Percentiles rank a stretch among this genome's conserved stretches.
phyloP scores from a whole-genome alignment of 257 asterid genomes.

The Solanum virginianum region DNA sequence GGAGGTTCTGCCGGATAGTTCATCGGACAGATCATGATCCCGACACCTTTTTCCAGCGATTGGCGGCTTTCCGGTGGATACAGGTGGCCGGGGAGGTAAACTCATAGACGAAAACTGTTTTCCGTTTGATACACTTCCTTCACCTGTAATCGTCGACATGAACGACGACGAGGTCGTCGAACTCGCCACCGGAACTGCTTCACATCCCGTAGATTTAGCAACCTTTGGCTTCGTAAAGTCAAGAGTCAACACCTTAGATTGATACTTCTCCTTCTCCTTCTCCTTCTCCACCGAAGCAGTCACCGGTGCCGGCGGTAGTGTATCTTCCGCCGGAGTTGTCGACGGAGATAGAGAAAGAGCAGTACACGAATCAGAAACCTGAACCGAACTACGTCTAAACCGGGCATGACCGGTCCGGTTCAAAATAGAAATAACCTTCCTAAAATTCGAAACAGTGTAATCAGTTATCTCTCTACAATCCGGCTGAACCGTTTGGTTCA shows the following conservation, averaged over 20 bases:
- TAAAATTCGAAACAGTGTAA: slow-evolving; percentile 57
- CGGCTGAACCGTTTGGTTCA: slow-evolving; percentile 1
- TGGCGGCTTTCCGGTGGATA: slow-evolving; percentile 59
- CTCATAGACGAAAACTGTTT: slow-evolving; percentile 33
- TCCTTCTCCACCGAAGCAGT: neutral
- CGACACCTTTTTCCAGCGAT: slow-evolving; percentile 53
- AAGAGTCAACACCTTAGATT: slow-evolving; percentile 26
- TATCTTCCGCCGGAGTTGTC: neutral
- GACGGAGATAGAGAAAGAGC: neutral
- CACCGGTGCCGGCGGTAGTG: slow-evolving; percentile 3
- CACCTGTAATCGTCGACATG: slow-evolving; percentile 63
- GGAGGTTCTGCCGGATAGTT: slow-evolving; percentile 40
- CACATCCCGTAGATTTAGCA: neutral
- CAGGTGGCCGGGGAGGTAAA: slow-evolving; percentile 18
- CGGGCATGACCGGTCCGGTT: slow-evolving; percentile 80
- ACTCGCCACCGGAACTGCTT: neutral
- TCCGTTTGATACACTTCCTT: slow-evolving; percentile 74
- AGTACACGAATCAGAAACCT: slow-evolving; percentile 8
- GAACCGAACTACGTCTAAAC: slow-evolving; percentile 59
- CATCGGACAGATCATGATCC: slow-evolving; percentile 45
- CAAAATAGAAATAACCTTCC: slow-evolving; percentile 26
- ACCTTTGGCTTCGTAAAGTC: slow-evolving; percentile 33
- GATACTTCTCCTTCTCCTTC: neutral
- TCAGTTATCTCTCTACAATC: slow-evolving; percentile 61
- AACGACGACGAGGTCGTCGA: slow-evolving; percentile 43